phyloP scores from a whole-genome alignment of 1,284 basidiomycete genomes.

The Rhodotorula glutinis region DNA sequence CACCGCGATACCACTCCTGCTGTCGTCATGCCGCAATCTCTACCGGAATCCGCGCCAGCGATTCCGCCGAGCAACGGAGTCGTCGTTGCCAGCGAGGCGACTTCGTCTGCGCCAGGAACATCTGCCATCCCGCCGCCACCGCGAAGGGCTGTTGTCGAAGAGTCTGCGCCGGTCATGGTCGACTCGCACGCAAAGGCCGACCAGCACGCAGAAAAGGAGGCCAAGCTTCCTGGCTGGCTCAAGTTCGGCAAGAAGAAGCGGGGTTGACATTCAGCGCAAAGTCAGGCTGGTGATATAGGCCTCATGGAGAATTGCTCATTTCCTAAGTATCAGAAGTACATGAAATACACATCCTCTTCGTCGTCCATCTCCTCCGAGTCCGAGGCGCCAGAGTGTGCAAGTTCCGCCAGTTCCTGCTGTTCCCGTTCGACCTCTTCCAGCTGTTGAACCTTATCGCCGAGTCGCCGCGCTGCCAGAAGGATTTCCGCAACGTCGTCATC shows the following conservation, averaged over 20 bases:
- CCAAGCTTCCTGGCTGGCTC: not conserved
- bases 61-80: not conserved
- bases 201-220: not conserved
- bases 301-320: no score
- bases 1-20: no score
- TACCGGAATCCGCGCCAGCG: no score
- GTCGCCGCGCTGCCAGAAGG: slow-evolving; percentile 1
- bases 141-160: no score
- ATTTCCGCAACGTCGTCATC: slow-evolving; percentile 6
- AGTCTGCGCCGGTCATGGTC: not conserved
- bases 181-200: not conserved
- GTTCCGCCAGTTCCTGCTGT: not conserved
- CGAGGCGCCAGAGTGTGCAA: not conserved
- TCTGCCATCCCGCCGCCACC: not conserved
- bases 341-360: not conserved
- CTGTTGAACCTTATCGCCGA: not conserved
- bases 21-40: no score
- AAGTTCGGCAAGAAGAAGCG: slow-evolving; percentile 1
- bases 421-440: slow-evolving; percentile 3
- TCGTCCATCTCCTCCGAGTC: not conserved
- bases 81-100: not conserved
- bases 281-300: no score
- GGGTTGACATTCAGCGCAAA: no score
- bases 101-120: not conserved
- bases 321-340: not conserved